Evolutionary conservation across 371 early-diverging fungal species (phyloP), one percentile per base, ranked within the genome.

Genomic region (Mortierella sp.): DNA sequence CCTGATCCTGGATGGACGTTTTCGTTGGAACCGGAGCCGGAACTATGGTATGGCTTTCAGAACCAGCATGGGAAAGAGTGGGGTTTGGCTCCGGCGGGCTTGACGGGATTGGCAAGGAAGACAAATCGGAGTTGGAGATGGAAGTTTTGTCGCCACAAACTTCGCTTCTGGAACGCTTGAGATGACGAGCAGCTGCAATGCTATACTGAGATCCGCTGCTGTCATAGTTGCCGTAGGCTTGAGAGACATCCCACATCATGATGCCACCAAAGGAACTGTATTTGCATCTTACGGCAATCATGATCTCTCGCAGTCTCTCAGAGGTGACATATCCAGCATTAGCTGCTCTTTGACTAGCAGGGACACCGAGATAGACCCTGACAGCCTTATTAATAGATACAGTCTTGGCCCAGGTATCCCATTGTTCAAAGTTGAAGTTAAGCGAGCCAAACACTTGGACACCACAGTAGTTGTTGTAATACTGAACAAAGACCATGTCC

Each of bases 401-500:
- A 5, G 80, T 83, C 47, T 83, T 83, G 23, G 92, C 89, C 90
- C 91, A 91, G 27, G 73, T 80, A 66, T 89, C 86, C 91, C 91
- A 90, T 31, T 79, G 72, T 4, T 80, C 85, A 73, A 82, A 91
- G 70, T 90, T 92, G 67, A 92, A 91, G 54, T 80, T 83, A n/a
- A 53, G 57, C 15, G 83, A 76, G 3, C 82, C 79, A 15, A 70
- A 84, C 15, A 72, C 72, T 26, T 85, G 79, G 12, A 81, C 64
- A 6, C 87, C 85, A 44, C 90, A 90, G 55, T 81, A 88, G 62
- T 90, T 90, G 81, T 92, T 92, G 80, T 92, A 92, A 63, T 89
- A 92, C 75, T 92, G 92, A 14, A 91, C 87, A 56, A 71, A 86
- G 27, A 92, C 83, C 70, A 72, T 60, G 32, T 80, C 80, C 6